Percentiles rank a stretch among this genome's conserved stretches.
phyloP scores from a whole-genome alignment of 805 yeast species.

The Myxozyma vanderwaltii region DNA sequence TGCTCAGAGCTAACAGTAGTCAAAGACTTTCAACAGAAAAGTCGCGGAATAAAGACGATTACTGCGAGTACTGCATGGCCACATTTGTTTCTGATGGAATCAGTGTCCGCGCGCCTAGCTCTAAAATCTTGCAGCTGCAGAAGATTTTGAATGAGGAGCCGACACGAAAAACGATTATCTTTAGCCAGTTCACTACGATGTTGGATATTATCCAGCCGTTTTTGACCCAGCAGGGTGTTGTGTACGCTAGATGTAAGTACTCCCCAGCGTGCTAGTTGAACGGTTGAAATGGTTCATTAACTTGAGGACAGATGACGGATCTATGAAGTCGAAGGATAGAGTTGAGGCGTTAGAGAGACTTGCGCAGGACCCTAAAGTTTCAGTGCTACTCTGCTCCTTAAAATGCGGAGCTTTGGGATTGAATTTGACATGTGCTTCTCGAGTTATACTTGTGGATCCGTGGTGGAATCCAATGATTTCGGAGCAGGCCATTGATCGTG shows the following conservation, averaged over 20 bases:
- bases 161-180: conserved; percentile 88
- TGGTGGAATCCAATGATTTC: conserved; percentile 58
- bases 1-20: not conserved
- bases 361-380: conserved; percentile 54
- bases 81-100: conserved; percentile 20
- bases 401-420: conserved; percentile 52
- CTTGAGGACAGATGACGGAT: conserved; percentile 61
- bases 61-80: conserved; percentile 25
- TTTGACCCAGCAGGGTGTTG: conserved; percentile 52
- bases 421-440: conserved; percentile 48
- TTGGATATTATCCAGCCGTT: conserved; percentile 82
- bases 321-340: conserved; percentile 70
- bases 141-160: conserved; percentile 49
- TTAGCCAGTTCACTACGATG: conserved; percentile 97
- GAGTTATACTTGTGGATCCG: conserved; percentile 49
- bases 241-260: conserved; percentile 52
- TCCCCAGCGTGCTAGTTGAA: not conserved
- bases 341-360: conserved; percentile 65
- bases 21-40: conserved; percentile 19
- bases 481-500: conserved; percentile 56
- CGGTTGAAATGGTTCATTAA: not conserved
- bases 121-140: conserved; percentile 46
- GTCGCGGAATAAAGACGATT: conserved; percentile 3
- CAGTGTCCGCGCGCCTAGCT: conserved; percentile 28
- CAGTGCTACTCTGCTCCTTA: conserved; percentile 56